Evolutionary conservation across 768 basidiomycete species (phyloP).

Genomic region (Candolleomyces efflorescens): DNA sequence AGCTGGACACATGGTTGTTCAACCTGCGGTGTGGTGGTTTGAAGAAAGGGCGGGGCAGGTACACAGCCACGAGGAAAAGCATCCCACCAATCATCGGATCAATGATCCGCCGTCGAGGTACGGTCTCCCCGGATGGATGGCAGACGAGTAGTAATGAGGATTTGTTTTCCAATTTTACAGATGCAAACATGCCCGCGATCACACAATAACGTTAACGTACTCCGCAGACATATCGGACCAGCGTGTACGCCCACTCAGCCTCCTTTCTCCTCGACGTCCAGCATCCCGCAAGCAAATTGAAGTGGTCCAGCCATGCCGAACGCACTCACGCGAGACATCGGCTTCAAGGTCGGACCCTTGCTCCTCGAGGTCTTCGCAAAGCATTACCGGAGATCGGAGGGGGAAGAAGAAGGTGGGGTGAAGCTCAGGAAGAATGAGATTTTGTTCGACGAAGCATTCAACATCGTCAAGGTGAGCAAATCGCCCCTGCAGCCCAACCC

Average conservation of each 20-base stretch:
- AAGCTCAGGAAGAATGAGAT: slow-evolving; percentile 69
- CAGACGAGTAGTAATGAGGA: too few species aligned
- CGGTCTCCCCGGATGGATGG: too few species aligned
- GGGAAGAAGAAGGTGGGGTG: slow-evolving; percentile 33
- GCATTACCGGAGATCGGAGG: slow-evolving; percentile 64
- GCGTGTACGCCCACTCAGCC: neutral
- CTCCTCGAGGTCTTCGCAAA: slow-evolving; percentile 76
- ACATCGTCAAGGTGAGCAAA: slow-evolving; percentile 59
- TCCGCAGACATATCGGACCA: too few species aligned
- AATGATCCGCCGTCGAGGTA: neutral
- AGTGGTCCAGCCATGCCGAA: slow-evolving; percentile 27
- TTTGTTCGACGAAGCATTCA: slow-evolving; percentile 78
- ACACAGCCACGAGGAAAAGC: neutral
- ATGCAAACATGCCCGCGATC: neutral
- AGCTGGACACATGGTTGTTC: too few species aligned
- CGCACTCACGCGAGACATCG: slow-evolving; percentile 56
- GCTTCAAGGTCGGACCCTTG: slow-evolving; percentile 65
- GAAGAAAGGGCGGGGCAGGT: neutral
- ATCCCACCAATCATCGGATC: too few species aligned
- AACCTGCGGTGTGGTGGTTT: neutral
- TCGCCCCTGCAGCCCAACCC: neutral
- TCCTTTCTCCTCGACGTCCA: neutral
- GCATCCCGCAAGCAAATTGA: neutral
- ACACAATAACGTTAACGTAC: neutral
- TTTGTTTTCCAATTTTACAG: neutral